Evolutionary conservation across 805 yeast genomes (phyloP), one percentile per base, ranked within the genome.

Genomic region (Sugiyamaella chiloensis): DNA sequence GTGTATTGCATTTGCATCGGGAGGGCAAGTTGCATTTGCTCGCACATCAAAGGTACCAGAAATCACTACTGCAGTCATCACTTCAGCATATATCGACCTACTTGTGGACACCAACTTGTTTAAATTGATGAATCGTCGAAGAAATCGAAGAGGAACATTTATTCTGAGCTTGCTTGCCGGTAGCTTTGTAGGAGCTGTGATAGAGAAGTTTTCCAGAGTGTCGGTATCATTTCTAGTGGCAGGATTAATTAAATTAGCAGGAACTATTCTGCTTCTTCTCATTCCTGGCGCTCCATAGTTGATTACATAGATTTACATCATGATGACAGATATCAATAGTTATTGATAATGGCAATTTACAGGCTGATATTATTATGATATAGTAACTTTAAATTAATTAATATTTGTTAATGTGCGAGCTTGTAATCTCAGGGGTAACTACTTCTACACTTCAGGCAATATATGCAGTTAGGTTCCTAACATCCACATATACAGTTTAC

Each of bases 11-110:
- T 43, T 43, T 14, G 30, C 29, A 19, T 31, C 40, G 9, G 40
- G 46, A 20, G 40, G 46, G 9, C 46, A 43, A 27, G 30, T 43
- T 9, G 46, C 46, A 7, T 43, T 32, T 24, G 46, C 46, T 11
- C 14, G 46, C n/a, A 43, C 46, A 8, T 20, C 27, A 11, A 30
- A 31, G 12, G 30, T 31, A 5, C 46, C 46, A 7, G 46, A 43
- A 21, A 43, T 43, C 30, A 43, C 46, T 14, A 43, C 46, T 5
- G 46, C 46, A n/a, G 37, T 43, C 16, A 21, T 43, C n/a, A 43
- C 46, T 3, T 43, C 46, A 3, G 46, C 46, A 19, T 43, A 43
- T 21, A 36, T 43, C 4, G 46, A 43, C 17, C 36, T 43, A 20
- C 30, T 43, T 5, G 40, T 43, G 8, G 46, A 43, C 20, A 21